Base-by-base conservation (phyloP, 2,329 filamentous ascomycete genomes). In the Microdochium bolleyi region DNA sequence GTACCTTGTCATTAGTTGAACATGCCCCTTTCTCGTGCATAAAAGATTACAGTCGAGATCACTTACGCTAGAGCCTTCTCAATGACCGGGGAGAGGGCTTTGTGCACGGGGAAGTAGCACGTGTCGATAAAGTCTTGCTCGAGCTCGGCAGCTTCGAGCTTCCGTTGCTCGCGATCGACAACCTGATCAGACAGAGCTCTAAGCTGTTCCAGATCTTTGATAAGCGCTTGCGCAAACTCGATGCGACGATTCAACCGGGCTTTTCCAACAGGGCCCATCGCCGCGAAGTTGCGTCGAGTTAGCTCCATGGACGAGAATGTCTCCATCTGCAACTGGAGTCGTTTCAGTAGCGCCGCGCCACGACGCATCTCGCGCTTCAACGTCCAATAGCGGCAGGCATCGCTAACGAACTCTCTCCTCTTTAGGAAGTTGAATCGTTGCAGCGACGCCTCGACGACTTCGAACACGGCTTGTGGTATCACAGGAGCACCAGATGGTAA, bases 301-400 rank as follows among this genome's bases (percentile, higher is more conserved):
- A 99, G 85, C 70, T 99, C 94, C 87, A 96, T 96, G 0, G 91
- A 96, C 7, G 92, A 92, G 68, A 97, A 99, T 0, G 90, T 89
- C 68, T 97, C 92, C 79, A 96, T 88, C 68, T 96, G 92, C 53
- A 97, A 73, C 67, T 99, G 94, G 21, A 99, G 77, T 34, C 94
- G 84, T 71, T 97, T 97, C 55, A 99, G 79, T 52, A 99, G 76
- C 3, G 94, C 90, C 27, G 94, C 94, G 49, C 94, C 94, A 54
- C 94, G 82, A 32, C 94, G 84, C 56, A 92, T 89, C 68, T 99
- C 94, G 53, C 94, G 84, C 73, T 99, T 99, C 57, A 99, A 71
- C 0, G 94, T 97, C 94, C 94, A 99, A 70, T 97, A 99, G 61
- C 90, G 91, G 72, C 92, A 97, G 2, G 89, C 89, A 68, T 96